phyloP scores from a whole-genome alignment of 805 yeast species.

The Candida schatavii region DNA sequence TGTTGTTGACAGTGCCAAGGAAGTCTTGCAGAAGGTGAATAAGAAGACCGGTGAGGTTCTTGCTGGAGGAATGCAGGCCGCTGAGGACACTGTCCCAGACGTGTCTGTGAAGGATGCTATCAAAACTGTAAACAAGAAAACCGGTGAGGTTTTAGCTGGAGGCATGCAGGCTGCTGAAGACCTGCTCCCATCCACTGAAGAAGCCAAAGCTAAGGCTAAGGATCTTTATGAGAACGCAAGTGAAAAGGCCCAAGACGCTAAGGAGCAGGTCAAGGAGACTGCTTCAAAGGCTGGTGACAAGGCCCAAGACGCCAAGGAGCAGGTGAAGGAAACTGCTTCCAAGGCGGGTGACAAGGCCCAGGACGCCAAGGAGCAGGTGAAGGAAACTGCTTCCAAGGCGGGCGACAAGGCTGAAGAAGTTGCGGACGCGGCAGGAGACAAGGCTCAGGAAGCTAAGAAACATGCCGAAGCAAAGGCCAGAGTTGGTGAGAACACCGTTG shows the following conservation, averaged over 20 bases:
- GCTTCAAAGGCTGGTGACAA: slow-evolving; percentile 12
- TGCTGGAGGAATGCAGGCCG: slow-evolving; percentile 40
- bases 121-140: slow-evolving; percentile 24
- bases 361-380: slow-evolving; percentile 2
- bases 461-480: slow-evolving; percentile 16
- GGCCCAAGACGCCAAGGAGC: slow-evolving; percentile 13
- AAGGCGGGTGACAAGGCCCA: slow-evolving; percentile 1
- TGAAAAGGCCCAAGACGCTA: slow-evolving; percentile 11
- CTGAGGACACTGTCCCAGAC: slow-evolving; percentile 24
- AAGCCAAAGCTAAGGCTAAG: slow-evolving; percentile 9
- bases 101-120: slow-evolving; percentile 20
- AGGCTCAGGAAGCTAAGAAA: slow-evolving; percentile 18
- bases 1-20: slow-evolving; percentile 34
- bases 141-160: slow-evolving; percentile 31
- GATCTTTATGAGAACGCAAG: slow-evolving; percentile 13
- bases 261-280: slow-evolving; percentile 1
- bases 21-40: slow-evolving; percentile 28
- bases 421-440: slow-evolving; percentile 11
- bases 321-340: slow-evolving; percentile 8
- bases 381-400: slow-evolving; percentile 12
- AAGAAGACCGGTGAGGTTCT: slow-evolving; percentile 40
- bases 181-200: slow-evolving; percentile 7
- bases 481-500: slow-evolving; percentile 22
- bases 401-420: slow-evolving; percentile 13
- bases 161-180: slow-evolving; percentile 26